A percentile compares a stretch with the other conserved stretches of the same genome.
Evolutionary conservation across 352 stramenopile genomes (phyloP).

Genomic region (Phytophthora nicotianae): DNA sequence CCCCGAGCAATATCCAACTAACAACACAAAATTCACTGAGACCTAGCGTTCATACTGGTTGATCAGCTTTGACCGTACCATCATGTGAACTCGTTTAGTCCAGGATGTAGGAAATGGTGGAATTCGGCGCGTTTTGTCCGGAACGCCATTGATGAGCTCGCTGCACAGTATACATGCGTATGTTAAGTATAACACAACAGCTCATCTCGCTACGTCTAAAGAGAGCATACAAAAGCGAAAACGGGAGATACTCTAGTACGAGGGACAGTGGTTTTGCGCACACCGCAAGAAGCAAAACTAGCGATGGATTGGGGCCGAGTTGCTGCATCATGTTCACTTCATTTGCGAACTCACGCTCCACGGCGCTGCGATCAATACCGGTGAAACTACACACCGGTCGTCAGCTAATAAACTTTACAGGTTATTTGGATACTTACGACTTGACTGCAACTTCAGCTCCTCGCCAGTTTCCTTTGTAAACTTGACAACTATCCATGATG

Average conservation of each 20-base stretch:
- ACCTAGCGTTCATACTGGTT: not conserved
- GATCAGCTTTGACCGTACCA: slow-evolving; percentile 39
- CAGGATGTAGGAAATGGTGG: slow-evolving; percentile 71
- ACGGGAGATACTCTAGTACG: slow-evolving; percentile 78
- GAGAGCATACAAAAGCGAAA: slow-evolving; percentile 74
- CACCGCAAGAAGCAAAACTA: slow-evolving; percentile 75
- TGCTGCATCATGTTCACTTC: slow-evolving; percentile 76
- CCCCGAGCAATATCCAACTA: slow-evolving; percentile 73
- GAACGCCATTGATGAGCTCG: slow-evolving; percentile 75
- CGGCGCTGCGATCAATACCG: slow-evolving; percentile 39
- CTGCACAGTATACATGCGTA: slow-evolving; percentile 27
- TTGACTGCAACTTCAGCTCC: slow-evolving; percentile 80
- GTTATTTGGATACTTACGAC: slow-evolving; percentile 41
- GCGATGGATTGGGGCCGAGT: slow-evolving; percentile 66
- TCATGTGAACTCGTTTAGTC: slow-evolving; percentile 83
- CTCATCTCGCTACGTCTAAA: not conserved
- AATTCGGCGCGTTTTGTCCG: slow-evolving; percentile 58
- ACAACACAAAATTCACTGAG: slow-evolving; percentile 4
- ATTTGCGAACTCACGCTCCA: slow-evolving; percentile 79
- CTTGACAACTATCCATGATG: slow-evolving; percentile 77
- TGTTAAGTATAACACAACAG: not conserved
- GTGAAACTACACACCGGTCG: slow-evolving; percentile 48
- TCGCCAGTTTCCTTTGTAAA: slow-evolving; percentile 80
- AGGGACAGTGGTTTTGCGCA: slow-evolving; percentile 64
- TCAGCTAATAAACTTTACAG: not conserved